Percentiles rank a stretch among this genome's conserved stretches.
These are phyloP conservation scores for Gynandropsis gynandra DNA, from an alignment of 345 rosid species.

Conservation along the genomic window DNA sequence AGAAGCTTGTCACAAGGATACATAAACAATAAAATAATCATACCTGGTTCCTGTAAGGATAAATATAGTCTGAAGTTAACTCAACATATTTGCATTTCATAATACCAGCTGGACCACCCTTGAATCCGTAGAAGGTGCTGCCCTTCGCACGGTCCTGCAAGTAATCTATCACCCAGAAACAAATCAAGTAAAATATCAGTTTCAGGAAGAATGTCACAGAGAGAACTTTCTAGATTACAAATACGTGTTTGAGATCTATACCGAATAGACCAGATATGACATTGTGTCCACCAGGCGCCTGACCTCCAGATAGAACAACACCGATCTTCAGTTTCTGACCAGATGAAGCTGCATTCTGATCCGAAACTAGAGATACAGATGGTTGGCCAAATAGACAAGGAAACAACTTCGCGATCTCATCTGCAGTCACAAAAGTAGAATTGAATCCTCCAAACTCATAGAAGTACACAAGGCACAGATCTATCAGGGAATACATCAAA, in stretches of 20 bases:
- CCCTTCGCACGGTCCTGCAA: constrained; percentile 79
- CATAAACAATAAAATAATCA: neutral
- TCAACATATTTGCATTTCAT: constrained; percentile 93
- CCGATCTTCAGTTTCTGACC: constrained; percentile 73
- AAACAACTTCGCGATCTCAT: constrained; percentile 85
- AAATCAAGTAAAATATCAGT: constrained; percentile 8
- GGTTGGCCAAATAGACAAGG: constrained; percentile 88
- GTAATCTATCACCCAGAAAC: constrained; percentile 51
- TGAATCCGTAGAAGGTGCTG: constrained; percentile 76
- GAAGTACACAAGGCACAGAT: constrained; percentile 13
- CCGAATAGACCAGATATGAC: constrained; percentile 89
- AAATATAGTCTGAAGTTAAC: constrained; percentile 58
- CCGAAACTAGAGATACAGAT: constrained; percentile 55
- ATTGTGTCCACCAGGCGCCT: constrained; percentile 99
- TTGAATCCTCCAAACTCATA: constrained; percentile 4
- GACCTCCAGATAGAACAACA: constrained; percentile 94
- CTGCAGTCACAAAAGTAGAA: constrained; percentile 29
- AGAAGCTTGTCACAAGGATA: neutral
- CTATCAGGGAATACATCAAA: neutral
- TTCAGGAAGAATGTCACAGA: neutral
- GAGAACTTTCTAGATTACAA: neutral
- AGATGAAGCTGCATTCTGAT: constrained; percentile 25
- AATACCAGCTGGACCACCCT: constrained; percentile 98
- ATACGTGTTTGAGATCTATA: constrained; percentile 24
- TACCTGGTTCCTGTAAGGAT: constrained; percentile 94